Percentiles rank a stretch among this genome's conserved stretches.
These are phyloP conservation scores for Athelia sp. DNA, from an alignment of 1,284 basidiomycete genomes.

Conservation along the genomic window DNA sequence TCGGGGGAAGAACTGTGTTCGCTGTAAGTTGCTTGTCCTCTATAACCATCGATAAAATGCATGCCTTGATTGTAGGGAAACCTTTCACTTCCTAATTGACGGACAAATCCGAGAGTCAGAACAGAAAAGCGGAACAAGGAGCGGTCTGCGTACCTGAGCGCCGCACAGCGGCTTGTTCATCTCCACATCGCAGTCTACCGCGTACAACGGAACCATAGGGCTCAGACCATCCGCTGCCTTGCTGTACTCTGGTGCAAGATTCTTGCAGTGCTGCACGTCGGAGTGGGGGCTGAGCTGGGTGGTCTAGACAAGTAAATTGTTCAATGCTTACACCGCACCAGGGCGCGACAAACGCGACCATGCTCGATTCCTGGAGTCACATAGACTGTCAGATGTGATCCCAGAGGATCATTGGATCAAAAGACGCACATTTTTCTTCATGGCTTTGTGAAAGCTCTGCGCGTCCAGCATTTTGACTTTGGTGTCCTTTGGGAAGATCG, in stretches of 20 bases:
- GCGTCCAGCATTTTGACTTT: conserved; percentile 74
- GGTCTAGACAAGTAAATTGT: neutral
- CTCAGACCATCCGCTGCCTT: conserved; percentile 77
- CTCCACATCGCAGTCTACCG: conserved; percentile 87
- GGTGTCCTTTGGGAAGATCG: conserved; percentile 65
- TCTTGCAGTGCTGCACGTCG: conserved; percentile 73
- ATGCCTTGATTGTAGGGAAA: conserved; percentile 87
- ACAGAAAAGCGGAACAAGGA: neutral
- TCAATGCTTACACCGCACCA: conserved; percentile 70
- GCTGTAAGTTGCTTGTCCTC: neutral
- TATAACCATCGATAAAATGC: conserved; percentile 8
- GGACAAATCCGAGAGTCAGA: neutral
- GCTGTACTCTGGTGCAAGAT: conserved; percentile 80
- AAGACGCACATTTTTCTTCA: conserved; percentile 75
- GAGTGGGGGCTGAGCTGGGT: neutral
- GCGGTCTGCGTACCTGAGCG: conserved; percentile 51
- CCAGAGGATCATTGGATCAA: no score
- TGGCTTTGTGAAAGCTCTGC: conserved; percentile 66
- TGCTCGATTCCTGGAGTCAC: conserved; percentile 51
- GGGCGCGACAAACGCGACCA: conserved; percentile 87
- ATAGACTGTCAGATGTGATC: no score
- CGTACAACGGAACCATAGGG: conserved; percentile 85
- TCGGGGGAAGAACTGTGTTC: conserved; percentile 64
- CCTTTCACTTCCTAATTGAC: conserved; percentile 69
- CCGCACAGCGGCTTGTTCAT: conserved; percentile 80